Conservation (phyloP, 2,329 filamentous ascomycete species). For the Emericellopsis atlantica region DNA sequence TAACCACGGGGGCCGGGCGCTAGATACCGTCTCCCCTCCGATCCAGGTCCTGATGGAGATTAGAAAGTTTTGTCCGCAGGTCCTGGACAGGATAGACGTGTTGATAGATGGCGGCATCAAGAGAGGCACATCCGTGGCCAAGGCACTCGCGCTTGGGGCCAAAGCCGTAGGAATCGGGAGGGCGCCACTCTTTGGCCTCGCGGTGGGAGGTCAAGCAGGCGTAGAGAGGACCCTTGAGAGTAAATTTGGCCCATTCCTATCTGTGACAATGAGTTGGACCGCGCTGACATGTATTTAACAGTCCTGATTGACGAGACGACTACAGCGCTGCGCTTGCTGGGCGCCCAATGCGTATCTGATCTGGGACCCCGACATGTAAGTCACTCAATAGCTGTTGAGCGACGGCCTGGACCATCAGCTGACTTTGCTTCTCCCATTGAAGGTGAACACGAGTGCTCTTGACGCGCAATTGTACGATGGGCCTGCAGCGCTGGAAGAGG, state of each 20-base stretch:
- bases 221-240: background rate
- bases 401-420: no score
- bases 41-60: slow-evolving; percentile 19
- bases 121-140: slow-evolving; percentile 24
- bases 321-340: slow-evolving; percentile 1
- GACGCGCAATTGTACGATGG: slow-evolving; percentile 1
- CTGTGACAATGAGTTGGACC: background rate
- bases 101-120: slow-evolving; percentile 24
- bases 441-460: slow-evolving; percentile 1
- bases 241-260: background rate
- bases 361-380: slow-evolving; percentile 1
- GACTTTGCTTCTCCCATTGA: background rate
- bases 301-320: background rate
- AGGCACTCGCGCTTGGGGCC: slow-evolving; percentile 24
- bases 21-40: slow-evolving; percentile 15
- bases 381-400: no score
- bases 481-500: background rate
- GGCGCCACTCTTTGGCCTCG: slow-evolving; percentile 11
- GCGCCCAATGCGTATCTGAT: background rate
- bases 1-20: slow-evolving; percentile 28
- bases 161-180: slow-evolving; percentile 29
- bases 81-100: slow-evolving; percentile 25
- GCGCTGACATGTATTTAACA: background rate
- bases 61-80: slow-evolving; percentile 29
- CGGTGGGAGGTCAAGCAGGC: background rate